Evolutionary conservation across 805 yeast genomes (phyloP).

Genomic region (Ogataea minuta): DNA sequence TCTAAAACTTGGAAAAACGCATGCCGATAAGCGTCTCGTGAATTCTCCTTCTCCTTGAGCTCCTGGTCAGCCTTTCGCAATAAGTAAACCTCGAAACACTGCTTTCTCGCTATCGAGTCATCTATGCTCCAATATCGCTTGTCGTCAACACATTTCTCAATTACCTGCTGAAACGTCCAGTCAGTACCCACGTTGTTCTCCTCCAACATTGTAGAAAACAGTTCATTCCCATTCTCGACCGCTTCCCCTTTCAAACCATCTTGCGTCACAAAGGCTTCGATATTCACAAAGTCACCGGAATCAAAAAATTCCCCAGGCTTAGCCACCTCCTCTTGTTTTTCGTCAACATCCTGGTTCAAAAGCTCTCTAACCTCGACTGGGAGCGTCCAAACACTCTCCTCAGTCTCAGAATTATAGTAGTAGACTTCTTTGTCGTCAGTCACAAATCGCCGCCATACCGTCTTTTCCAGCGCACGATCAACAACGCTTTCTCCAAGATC

Average conservation of each 20-base stretch:
- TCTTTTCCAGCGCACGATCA: slow-evolving; percentile 44
- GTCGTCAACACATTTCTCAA: slow-evolving; percentile 54
- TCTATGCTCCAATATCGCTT: slow-evolving; percentile 66
- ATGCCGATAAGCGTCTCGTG: slow-evolving; percentile 52
- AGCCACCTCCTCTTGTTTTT: slow-evolving; percentile 18
- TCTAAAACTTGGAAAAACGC: slow-evolving; percentile 51
- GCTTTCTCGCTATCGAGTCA: slow-evolving; percentile 59
- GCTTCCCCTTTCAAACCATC: slow-evolving; percentile 1
- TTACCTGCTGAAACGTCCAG: slow-evolving; percentile 71
- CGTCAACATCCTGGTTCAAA: slow-evolving; percentile 10
- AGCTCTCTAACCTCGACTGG: slow-evolving; percentile 48
- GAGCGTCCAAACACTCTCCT: slow-evolving; percentile 77
- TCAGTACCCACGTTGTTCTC: slow-evolving; percentile 62
- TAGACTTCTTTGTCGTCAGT: slow-evolving; percentile 62
- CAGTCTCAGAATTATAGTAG: slow-evolving; percentile 63
- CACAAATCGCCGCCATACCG: slow-evolving; percentile 52
- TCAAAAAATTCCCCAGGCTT: slow-evolving; percentile 8
- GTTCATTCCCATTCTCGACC: slow-evolving; percentile 14
- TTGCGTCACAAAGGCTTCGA: slow-evolving; percentile 7
- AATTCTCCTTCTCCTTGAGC: slow-evolving; percentile 48
- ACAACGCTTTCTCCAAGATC: slow-evolving; percentile 37
- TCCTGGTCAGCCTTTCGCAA: slow-evolving; percentile 50
- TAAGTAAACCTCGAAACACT: slow-evolving; percentile 63
- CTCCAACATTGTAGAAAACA: slow-evolving; percentile 53
- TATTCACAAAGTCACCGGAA: slow-evolving; percentile 11